Evolutionary conservation across 2,329 filamentous ascomycete species (phyloP).

Genomic region (Clonostachys rhizophaga): DNA sequence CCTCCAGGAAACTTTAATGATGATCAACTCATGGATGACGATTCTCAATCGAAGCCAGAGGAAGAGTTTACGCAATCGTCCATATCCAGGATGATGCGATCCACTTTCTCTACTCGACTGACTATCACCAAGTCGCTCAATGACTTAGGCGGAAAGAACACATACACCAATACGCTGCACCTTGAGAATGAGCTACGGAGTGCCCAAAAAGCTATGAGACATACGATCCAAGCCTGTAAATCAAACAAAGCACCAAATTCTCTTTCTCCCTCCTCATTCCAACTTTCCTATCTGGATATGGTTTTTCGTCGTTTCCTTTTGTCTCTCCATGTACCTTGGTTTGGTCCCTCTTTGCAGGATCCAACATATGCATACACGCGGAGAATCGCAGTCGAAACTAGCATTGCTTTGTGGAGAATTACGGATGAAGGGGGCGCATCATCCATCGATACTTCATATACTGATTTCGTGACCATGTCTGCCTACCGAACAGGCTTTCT

Average conservation of each 20-base stretch:
- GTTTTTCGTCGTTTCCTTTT: constrained; percentile 42
- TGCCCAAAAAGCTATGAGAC: constrained; percentile 33
- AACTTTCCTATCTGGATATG: constrained; percentile 43
- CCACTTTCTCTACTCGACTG: constrained; percentile 35
- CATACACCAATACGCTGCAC: constrained; percentile 37
- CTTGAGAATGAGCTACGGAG: constrained; percentile 34
- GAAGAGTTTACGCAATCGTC: constrained; percentile 31
- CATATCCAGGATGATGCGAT: constrained; percentile 32
- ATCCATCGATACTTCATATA: too few species aligned
- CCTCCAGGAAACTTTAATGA: constrained; percentile 48
- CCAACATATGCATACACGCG: constrained; percentile 45
- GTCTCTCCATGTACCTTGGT: constrained; percentile 50
- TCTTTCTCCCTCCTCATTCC: constrained; percentile 31
- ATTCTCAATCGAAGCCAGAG: constrained; percentile 22
- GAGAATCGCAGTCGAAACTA: constrained; percentile 39
- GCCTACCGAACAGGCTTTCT: constrained; percentile 31
- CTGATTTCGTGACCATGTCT: constrained; percentile 11
- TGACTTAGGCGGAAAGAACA: constrained; percentile 22
- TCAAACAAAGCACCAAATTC: constrained; percentile 4
- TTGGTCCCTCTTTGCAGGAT: constrained; percentile 29
- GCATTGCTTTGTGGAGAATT: constrained; percentile 38
- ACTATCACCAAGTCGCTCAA: constrained; percentile 35
- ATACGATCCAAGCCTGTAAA: constrained; percentile 18
- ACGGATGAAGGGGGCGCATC: too few species aligned
- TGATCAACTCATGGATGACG: constrained; percentile 35